phyloP scores from a whole-genome alignment of 1,284 basidiomycete species.

The Ustilago xerochloae region DNA sequence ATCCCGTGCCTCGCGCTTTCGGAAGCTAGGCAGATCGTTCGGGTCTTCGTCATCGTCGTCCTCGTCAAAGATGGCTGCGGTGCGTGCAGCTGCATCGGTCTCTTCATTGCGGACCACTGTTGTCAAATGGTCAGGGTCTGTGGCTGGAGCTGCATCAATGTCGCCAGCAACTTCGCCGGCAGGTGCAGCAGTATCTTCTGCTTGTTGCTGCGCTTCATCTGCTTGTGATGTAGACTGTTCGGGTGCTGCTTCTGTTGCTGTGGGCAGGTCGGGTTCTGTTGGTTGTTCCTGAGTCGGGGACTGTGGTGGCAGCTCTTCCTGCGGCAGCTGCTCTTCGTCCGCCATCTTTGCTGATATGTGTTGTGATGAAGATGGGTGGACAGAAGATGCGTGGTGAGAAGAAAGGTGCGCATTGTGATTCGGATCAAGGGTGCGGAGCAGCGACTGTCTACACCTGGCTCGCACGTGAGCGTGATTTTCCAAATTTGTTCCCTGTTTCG shows the following conservation, averaged over 20 bases:
- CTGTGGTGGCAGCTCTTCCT: constrained; percentile 13
- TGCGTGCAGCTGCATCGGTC: constrained; percentile 30
- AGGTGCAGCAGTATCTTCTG: background rate
- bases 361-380: background rate
- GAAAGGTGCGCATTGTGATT: background rate
- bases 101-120: constrained; percentile 26
- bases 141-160: constrained; percentile 24
- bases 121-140: constrained; percentile 19
- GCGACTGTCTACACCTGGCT: too few species aligned
- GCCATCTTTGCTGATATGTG: constrained; percentile 19
- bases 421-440: background rate
- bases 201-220: background rate
- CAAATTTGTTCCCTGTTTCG: background rate
- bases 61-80: constrained; percentile 45
- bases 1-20: constrained; percentile 23
- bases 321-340: constrained; percentile 27
- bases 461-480: constrained; percentile 24
- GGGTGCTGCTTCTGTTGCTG: background rate
- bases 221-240: constrained; percentile 8
- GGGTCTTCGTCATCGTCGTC: constrained; percentile 36
- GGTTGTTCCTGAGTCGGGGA: background rate
- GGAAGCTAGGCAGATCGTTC: constrained; percentile 34
- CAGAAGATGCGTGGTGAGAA: background rate
- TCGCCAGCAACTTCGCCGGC: constrained; percentile 9
- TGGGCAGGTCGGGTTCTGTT: background rate